Evolutionary conservation across 768 basidiomycete species (phyloP).

Genomic region (Steccherinum ochraceum): DNA sequence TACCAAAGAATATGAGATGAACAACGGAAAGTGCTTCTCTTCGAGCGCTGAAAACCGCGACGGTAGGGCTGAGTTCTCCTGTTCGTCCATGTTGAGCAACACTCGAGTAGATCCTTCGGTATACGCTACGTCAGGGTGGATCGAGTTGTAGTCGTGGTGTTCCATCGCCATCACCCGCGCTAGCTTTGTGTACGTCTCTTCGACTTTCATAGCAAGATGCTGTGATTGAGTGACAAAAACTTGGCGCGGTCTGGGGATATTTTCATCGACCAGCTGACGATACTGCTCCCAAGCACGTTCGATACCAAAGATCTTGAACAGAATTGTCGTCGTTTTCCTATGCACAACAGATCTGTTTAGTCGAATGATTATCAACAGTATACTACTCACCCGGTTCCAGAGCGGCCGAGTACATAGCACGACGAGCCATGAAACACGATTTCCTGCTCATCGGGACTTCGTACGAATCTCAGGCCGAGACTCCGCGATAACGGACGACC

Average conservation of each 20-base stretch:
- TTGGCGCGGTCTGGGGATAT: constrained; percentile 43
- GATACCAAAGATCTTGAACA: constrained; percentile 71
- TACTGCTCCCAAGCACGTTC: constrained; percentile 45
- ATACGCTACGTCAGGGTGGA: too few relatives aligned
- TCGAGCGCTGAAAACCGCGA: constrained; percentile 41
- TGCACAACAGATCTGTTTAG: neutral
- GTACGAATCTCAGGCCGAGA: neutral
- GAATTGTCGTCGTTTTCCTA: constrained; percentile 74
- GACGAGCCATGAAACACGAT: constrained; percentile 59
- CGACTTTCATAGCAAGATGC: constrained; percentile 58
- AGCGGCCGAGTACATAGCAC: constrained; percentile 64
- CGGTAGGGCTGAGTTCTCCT: constrained; percentile 38
- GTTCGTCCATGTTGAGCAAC: constrained; percentile 37
- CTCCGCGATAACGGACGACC: constrained; percentile 16
- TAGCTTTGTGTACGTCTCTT: constrained; percentile 56
- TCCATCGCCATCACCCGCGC: constrained; percentile 2
- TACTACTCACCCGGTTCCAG: constrained; percentile 69
- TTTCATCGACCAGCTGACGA: constrained; percentile 25
- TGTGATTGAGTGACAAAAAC: constrained; percentile 70
- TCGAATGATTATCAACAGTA: neutral
- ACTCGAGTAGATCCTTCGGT: too few relatives aligned
- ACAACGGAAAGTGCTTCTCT: constrained; percentile 59
- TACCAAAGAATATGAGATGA: constrained; percentile 46
- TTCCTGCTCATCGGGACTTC: constrained; percentile 41
- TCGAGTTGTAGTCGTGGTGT: constrained; percentile 35